A percentile compares a stretch with the other conserved stretches of the same genome.
phyloP scores from a whole-genome alignment of 2,329 filamentous ascomycete species.

The Botryotinia calthae region DNA sequence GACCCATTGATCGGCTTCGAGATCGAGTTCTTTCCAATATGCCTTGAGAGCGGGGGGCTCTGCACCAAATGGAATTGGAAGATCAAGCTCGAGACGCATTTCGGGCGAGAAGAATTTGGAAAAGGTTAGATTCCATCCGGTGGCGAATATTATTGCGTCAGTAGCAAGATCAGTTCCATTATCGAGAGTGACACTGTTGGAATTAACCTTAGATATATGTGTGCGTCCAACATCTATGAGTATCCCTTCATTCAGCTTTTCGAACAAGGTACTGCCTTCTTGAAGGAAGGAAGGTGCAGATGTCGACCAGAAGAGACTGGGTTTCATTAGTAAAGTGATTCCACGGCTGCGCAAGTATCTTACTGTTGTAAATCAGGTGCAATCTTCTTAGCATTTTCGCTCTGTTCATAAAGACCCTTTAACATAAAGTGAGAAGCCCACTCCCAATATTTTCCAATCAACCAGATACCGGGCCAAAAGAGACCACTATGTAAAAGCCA shows the following conservation, averaged over 20 bases:
- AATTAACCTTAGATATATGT: conserved; percentile 5
- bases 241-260: conserved; percentile 2
- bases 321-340: neutral
- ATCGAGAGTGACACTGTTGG: conserved; percentile 1
- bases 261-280: conserved; percentile 9
- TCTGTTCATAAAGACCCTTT: conserved; percentile 15
- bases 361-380: conserved; percentile 18
- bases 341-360: neutral
- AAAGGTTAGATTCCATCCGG: conserved; percentile 19
- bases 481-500: conserved; percentile 24
- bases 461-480: conserved; percentile 18
- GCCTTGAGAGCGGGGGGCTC: neutral
- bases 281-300: conserved; percentile 17
- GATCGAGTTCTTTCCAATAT: conserved; percentile 13
- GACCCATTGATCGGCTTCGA: conserved; percentile 10
- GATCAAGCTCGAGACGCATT: conserved; percentile 15
- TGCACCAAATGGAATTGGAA: conserved; percentile 8
- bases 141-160: conserved; percentile 16
- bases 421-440: conserved; percentile 17
- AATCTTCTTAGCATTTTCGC: conserved; percentile 18
- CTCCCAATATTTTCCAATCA: conserved; percentile 20
- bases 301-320: conserved; percentile 20
- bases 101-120: conserved; percentile 16
- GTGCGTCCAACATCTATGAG: conserved; percentile 15
- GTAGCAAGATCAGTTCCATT: conserved; percentile 8